Base-by-base conservation (phyloP, 1,139 yeast species). In the Pichia sp. region DNA sequence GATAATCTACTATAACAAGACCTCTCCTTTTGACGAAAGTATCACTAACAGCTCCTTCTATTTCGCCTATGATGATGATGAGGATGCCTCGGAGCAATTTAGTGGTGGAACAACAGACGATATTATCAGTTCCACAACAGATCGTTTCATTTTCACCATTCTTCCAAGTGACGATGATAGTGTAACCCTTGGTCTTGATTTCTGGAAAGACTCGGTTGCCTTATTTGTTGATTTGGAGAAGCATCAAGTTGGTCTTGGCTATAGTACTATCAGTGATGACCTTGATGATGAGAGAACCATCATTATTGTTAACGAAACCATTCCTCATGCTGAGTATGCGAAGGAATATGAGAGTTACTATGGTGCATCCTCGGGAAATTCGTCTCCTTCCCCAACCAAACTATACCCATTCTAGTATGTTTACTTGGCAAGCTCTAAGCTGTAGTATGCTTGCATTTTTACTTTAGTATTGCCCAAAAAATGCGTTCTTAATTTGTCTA, bases 221-320 rank as follows among this genome's bases (percentile, higher is more conserved):
- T 18, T 29, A 9, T 91, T 84, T 29, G 83, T 71, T 53, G 88
- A 85, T 55, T 61, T 84, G 45, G 87, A 81, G 25, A 72, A 69
- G 45, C 59, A 62, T 35, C 73, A 76, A 50, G 65, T 85, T 16
- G 74, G 82, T 2, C 45, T 86, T 39, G 94, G 91, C 10, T 21
- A 27, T 13, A 25, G 18, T 25, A 11, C 26, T 5, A 11, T n/a
- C n/a, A 11, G 12, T 6, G 27, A 14, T 14, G 9, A 2, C 16
- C 9, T 11, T 25, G 27, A 25, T 25, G 27, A 14, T 25, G 18
- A 27, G 22, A 22, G 25, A 21, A 16, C 37, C 32, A 21, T 20
- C 30, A 16, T 25, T 14, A 9, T 25, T 5, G 12, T 25, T 14
- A 15, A 11, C 5, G 27, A 15, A 8, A n/a, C 9, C 8, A 25